A percentile compares a stretch with the other conserved stretches of the same genome.
Evolutionary conservation across 2,329 filamentous ascomycete species (phyloP).

Genomic region (Fonsecaea nubica): DNA sequence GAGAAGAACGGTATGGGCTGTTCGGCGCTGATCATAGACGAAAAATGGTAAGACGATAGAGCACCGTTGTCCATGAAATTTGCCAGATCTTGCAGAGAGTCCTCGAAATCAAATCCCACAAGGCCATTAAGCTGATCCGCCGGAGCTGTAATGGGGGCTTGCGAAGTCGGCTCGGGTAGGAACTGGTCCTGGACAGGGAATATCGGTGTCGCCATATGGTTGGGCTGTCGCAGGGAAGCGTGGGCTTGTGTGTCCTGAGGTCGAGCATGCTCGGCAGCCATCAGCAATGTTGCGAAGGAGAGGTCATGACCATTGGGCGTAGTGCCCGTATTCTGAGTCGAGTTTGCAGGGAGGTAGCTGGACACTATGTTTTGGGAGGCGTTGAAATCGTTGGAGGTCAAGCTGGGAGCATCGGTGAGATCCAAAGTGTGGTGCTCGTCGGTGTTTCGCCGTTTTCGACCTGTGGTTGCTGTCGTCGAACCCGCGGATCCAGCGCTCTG

Average conservation of each 20-base stretch:
- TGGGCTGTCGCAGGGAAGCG: constrained; percentile 23
- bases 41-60: constrained; percentile 49
- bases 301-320: constrained; percentile 40
- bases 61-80: constrained; percentile 49
- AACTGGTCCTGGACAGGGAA: constrained; percentile 30
- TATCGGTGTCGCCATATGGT: constrained; percentile 22
- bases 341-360: constrained; percentile 24
- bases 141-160: constrained; percentile 45
- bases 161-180: constrained; percentile 48
- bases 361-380: constrained; percentile 34
- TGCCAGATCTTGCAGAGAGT: constrained; percentile 48
- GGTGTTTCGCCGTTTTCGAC: constrained; percentile 19
- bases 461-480: constrained; percentile 7
- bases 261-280: constrained; percentile 52
- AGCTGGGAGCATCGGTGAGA: constrained; percentile 16
- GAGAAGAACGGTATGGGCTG: constrained; percentile 53
- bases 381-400: constrained; percentile 24
- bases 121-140: constrained; percentile 46
- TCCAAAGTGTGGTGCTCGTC: constrained; percentile 16
- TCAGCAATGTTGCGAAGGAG: constrained; percentile 49
- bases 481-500: constrained; percentile 40
- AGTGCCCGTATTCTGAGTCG: constrained; percentile 14
- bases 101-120: constrained; percentile 40
- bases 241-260: constrained; percentile 45
- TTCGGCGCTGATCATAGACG: constrained; percentile 49